Conservation (phyloP, 257 asterid genomes). For the Solanum paucissectum region DNA sequence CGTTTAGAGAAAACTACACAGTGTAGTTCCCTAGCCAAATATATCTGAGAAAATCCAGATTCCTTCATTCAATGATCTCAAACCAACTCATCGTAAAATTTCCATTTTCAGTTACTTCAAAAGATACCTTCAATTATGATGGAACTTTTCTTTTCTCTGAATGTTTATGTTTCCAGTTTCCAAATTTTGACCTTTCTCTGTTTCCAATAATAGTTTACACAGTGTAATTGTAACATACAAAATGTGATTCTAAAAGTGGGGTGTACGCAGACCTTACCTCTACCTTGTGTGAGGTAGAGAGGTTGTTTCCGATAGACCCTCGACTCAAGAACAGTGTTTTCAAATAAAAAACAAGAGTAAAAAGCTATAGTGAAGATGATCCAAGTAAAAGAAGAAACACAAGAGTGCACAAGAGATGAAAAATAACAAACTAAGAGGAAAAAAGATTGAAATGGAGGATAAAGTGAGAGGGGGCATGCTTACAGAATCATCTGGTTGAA, state of each 20-base stretch:
- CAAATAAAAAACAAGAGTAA: not conserved
- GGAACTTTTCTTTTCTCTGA: not conserved
- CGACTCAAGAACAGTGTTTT: not conserved
- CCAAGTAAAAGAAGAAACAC: not conserved
- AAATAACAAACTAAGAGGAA: not conserved
- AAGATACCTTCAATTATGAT: not conserved
- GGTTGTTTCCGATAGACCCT: too few relatives aligned
- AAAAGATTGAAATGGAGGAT: not conserved
- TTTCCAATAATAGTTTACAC: not conserved
- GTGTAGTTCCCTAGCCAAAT: not conserved
- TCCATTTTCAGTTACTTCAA: not conserved
- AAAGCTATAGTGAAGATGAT: not conserved
- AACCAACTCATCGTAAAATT: not conserved
- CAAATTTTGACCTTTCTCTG: not conserved
- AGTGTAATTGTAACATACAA: not conserved
- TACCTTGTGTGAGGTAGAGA: not conserved
- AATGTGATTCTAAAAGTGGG: not conserved
- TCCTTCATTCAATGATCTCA: not conserved
- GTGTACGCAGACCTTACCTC: not conserved
- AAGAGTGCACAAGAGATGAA: not conserved
- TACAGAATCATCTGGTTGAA: conserved; percentile 77
- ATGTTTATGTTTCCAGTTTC: not conserved
- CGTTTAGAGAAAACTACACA: not conserved
- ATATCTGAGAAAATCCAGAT: not conserved
- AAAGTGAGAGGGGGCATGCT: conserved; percentile 15